A percentile compares a stretch with the other conserved stretches of the same genome.
Conservation (phyloP, 768 basidiomycete species). For the Crucibulum laeve region DNA sequence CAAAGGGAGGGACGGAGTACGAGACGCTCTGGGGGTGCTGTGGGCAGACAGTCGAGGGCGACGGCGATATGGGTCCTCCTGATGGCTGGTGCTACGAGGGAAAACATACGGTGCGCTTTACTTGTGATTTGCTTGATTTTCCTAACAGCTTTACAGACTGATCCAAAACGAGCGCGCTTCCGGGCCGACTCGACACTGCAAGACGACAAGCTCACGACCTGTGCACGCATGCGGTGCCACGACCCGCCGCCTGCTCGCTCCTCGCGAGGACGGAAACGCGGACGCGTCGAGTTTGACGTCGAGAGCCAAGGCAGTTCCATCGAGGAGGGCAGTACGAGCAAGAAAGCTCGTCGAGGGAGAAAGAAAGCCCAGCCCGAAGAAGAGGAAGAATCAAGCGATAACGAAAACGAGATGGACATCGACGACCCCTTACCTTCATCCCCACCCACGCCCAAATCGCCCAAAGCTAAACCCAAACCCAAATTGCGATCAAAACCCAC, state of each 20-base stretch:
- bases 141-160: conserved; percentile 41
- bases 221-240: conserved; percentile 51
- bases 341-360: conserved; percentile 1
- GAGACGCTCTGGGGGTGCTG: conserved; percentile 73
- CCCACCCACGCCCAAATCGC: background rate
- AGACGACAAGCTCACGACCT: conserved; percentile 67
- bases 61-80: conserved; percentile 78
- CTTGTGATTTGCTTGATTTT: conserved; percentile 7
- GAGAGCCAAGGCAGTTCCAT: conserved; percentile 6
- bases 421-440: conserved; percentile 6
- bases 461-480: background rate
- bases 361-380: conserved; percentile 1
- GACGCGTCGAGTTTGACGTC: conserved; percentile 12
- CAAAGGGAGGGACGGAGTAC: conserved; percentile 24
- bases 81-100: conserved; percentile 89
- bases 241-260: conserved; percentile 33
- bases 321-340: conserved; percentile 4
- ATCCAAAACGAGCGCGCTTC: conserved; percentile 72
- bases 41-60: conserved; percentile 64
- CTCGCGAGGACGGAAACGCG: conserved; percentile 27
- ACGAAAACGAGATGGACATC: too few species aligned
- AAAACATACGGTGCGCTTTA: conserved; percentile 59
- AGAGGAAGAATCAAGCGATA: too few species aligned
- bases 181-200: conserved; percentile 66
- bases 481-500: background rate